These are phyloP conservation scores for Phytophthora niederhauseri DNA, from an alignment of 352 stramenopile species.

Conservation along the genomic window DNA sequence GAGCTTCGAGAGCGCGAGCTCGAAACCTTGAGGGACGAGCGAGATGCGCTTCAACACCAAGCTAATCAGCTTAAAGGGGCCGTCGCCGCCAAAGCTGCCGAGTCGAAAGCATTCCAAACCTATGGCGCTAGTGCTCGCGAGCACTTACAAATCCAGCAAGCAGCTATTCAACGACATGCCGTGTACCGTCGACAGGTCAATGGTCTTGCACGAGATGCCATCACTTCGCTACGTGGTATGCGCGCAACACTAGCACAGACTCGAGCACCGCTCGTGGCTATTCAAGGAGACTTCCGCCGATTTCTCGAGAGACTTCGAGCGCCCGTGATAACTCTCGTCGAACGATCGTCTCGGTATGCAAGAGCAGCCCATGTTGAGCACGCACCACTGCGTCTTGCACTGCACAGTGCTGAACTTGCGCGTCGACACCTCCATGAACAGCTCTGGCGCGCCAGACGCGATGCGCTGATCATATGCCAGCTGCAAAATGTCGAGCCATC, in stretches of 20 bases:
- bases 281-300: slow-evolving; percentile 56
- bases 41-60: slow-evolving; percentile 69
- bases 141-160: slow-evolving; percentile 62
- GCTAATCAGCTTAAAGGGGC: slow-evolving; percentile 75
- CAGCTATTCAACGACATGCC: slow-evolving; percentile 55
- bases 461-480: slow-evolving; percentile 71
- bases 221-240: slow-evolving; percentile 45
- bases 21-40: slow-evolving; percentile 56
- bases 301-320: slow-evolving; percentile 57
- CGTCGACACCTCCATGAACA: slow-evolving; percentile 75
- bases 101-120: slow-evolving; percentile 75
- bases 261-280: slow-evolving; percentile 54
- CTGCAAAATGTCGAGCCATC: slow-evolving; percentile 47
- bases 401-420: slow-evolving; percentile 48
- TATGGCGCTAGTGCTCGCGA: slow-evolving; percentile 69
- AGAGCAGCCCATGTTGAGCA: slow-evolving; percentile 59
- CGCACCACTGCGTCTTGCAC: slow-evolving; percentile 50
- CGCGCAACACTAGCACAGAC: slow-evolving; percentile 47
- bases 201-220: slow-evolving; percentile 46
- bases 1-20: slow-evolving; percentile 48
- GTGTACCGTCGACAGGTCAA: slow-evolving; percentile 62
- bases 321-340: slow-evolving; percentile 58
- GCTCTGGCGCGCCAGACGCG: slow-evolving; percentile 57
- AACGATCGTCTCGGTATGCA: slow-evolving; percentile 52
- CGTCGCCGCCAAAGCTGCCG: slow-evolving; percentile 69